Conservation (phyloP, 768 basidiomycete genomes). For the Hemileccinum impolitum region DNA sequence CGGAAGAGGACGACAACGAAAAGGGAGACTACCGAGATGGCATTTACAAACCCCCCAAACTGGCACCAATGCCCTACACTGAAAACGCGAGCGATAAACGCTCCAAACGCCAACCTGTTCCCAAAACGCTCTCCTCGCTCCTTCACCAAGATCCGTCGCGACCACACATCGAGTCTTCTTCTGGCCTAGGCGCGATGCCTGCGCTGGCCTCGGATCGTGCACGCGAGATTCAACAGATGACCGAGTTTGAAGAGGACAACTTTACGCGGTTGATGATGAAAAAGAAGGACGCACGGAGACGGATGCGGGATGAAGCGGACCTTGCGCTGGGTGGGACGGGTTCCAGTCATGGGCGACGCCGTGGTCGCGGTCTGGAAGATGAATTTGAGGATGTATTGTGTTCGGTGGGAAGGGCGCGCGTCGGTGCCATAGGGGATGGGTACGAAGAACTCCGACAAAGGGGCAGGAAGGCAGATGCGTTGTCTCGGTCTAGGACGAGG, state of each 20-base stretch:
- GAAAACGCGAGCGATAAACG: slow-evolving; percentile 49
- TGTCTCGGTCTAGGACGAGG: slow-evolving; percentile 55
- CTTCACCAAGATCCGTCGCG: slow-evolving; percentile 50
- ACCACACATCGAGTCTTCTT: slow-evolving; percentile 68
- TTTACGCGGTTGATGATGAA: slow-evolving; percentile 88
- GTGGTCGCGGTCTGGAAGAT: slow-evolving; percentile 73
- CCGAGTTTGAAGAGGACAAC: slow-evolving; percentile 92
- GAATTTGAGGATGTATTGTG: slow-evolving; percentile 81
- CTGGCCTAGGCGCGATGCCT: slow-evolving; percentile 66
- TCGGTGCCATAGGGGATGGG: slow-evolving; percentile 56
- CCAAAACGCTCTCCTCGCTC: slow-evolving; percentile 59
- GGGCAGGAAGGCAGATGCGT: slow-evolving; percentile 58
- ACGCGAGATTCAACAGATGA: slow-evolving; percentile 73
- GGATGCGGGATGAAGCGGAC: slow-evolving; percentile 80
- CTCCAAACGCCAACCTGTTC: slow-evolving; percentile 51
- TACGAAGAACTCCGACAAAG: slow-evolving; percentile 76
- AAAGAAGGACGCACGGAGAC: slow-evolving; percentile 75
- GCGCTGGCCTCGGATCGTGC: slow-evolving; percentile 61
- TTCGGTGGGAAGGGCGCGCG: slow-evolving; percentile 47
- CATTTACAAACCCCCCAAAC: slow-evolving; percentile 80
- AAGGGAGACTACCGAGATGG: slow-evolving; percentile 36
- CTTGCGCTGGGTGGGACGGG: slow-evolving; percentile 78
- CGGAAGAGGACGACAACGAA: slow-evolving; percentile 27
- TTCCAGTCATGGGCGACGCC: slow-evolving; percentile 49
- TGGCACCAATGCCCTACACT: slow-evolving; percentile 86